phyloP scores from a whole-genome alignment of 208 protist genomes.

The Novymonas esmeraldas region DNA sequence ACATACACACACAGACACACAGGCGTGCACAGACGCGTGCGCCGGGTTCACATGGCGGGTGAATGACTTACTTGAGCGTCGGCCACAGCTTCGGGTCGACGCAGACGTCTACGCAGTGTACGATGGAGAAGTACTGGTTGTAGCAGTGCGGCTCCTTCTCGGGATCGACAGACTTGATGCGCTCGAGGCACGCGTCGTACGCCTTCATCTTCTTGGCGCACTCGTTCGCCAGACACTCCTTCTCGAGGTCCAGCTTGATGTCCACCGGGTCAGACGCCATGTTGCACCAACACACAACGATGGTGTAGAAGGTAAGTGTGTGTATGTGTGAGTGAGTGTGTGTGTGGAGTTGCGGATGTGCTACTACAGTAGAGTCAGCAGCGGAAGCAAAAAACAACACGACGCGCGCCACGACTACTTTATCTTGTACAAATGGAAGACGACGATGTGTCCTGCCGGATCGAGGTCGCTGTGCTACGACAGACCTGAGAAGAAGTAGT shows the following conservation, averaged over 20 bases:
- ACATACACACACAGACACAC: background rate
- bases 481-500: background rate
- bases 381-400: no score
- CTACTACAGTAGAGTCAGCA: no score
- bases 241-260: constrained; percentile 80
- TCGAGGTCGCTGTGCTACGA: no score
- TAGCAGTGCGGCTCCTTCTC: constrained; percentile 82
- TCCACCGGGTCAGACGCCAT: constrained; percentile 68
- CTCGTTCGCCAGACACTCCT: constrained; percentile 65
- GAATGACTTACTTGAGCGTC: constrained; percentile 72
- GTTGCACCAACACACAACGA: background rate
- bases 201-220: constrained; percentile 64
- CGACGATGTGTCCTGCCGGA: no score
- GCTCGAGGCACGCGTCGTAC: constrained; percentile 78
- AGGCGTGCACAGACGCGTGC: background rate
- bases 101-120: constrained; percentile 85
- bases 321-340: no score
- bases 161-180: constrained; percentile 62
- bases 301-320: background rate
- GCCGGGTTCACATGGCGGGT: background rate
- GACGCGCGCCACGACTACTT: no score
- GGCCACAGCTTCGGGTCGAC: constrained; percentile 81
- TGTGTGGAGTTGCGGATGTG: no score
- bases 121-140: constrained; percentile 79
- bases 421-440: no score